Conservation (phyloP, 2,329 filamentous ascomycete species). For the Colletotrichum chrysophilum region DNA sequence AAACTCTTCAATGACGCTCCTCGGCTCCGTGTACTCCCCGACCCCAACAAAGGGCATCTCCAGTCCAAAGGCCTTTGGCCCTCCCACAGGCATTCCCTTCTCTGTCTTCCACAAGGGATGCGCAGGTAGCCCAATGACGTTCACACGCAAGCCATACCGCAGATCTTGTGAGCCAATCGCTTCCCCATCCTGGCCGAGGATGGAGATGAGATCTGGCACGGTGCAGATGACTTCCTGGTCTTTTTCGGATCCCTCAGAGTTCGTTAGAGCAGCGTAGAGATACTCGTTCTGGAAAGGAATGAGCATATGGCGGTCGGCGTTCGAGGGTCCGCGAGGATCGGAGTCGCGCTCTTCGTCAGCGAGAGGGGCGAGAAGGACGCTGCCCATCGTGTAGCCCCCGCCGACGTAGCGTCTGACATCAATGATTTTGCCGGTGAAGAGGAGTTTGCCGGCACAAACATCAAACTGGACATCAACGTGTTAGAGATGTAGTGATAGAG, state of each 20-base stretch:
- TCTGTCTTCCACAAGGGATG: conserved; percentile 54
- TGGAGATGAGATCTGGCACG: conserved; percentile 40
- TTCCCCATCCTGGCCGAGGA: conserved; percentile 48
- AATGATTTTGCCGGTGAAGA: conserved; percentile 45
- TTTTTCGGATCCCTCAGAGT: conserved; percentile 32
- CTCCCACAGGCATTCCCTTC: conserved; percentile 36
- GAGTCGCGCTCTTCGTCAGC: conserved; percentile 30
- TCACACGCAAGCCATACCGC: conserved; percentile 55
- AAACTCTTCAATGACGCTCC: not conserved
- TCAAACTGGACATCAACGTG: conserved; percentile 10
- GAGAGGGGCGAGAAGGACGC: conserved; percentile 36
- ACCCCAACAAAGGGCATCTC: conserved; percentile 27
- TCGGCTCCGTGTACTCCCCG: not conserved
- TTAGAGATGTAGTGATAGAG: not conserved
- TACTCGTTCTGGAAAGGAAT: conserved; percentile 50
- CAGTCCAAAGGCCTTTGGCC: conserved; percentile 37
- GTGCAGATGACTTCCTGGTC: conserved; percentile 37
- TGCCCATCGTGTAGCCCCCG: conserved; percentile 46
- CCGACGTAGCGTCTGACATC: conserved; percentile 42
- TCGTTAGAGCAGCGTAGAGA: conserved; percentile 39
- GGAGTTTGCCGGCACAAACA: conserved; percentile 35
- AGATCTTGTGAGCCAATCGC: conserved; percentile 56
- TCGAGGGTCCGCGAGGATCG: conserved; percentile 11
- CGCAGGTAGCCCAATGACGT: conserved; percentile 53
- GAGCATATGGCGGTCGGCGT: conserved; percentile 33